These are phyloP conservation scores for Kregervanrija pseudodelftensis DNA, from an alignment of 805 yeast genomes.

Conservation along the genomic window DNA sequence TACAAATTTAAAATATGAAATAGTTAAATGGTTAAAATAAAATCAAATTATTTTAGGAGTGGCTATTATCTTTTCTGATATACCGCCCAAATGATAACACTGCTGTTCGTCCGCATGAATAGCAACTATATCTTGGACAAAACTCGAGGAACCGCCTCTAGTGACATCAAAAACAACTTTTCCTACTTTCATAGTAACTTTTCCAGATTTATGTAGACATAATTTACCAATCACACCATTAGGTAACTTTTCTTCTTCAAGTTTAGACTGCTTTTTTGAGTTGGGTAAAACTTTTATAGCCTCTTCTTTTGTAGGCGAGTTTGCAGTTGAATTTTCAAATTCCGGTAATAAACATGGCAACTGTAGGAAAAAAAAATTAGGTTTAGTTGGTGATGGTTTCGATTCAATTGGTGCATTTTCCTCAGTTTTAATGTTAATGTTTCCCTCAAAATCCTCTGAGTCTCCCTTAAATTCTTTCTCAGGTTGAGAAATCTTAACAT, in stretches of 20 bases:
- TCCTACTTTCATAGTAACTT: slow-evolving; percentile 67
- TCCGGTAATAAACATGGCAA: slow-evolving; percentile 25
- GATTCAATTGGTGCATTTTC: too few relatives aligned
- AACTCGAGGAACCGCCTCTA: slow-evolving; percentile 60
- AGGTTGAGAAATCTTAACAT: too few relatives aligned
- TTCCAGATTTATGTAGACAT: slow-evolving; percentile 80
- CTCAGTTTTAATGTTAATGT: too few relatives aligned
- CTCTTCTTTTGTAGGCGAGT: slow-evolving; percentile 7
- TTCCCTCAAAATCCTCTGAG: too few relatives aligned
- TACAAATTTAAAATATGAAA: neutral
- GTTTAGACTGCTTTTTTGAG: neutral
- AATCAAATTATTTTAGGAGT: slow-evolving; percentile 35
- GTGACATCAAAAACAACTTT: slow-evolving; percentile 60
- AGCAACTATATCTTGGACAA: slow-evolving; percentile 65
- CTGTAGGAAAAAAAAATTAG: slow-evolving; percentile 22
- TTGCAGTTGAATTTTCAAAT: slow-evolving; percentile 9
- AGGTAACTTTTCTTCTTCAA: neutral
- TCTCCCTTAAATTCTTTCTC: too few relatives aligned
- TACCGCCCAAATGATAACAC: slow-evolving; percentile 46
- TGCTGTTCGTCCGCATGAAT: slow-evolving; percentile 32
- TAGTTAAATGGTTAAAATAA: slow-evolving; percentile 3
- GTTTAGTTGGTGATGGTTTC: neutral
- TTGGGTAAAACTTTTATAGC: slow-evolving; percentile 1
- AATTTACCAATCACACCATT: slow-evolving; percentile 67
- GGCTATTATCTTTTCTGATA: slow-evolving; percentile 49